phyloP scores from a whole-genome alignment of 805 yeast genomes.

The Ogataea trehalophila region DNA sequence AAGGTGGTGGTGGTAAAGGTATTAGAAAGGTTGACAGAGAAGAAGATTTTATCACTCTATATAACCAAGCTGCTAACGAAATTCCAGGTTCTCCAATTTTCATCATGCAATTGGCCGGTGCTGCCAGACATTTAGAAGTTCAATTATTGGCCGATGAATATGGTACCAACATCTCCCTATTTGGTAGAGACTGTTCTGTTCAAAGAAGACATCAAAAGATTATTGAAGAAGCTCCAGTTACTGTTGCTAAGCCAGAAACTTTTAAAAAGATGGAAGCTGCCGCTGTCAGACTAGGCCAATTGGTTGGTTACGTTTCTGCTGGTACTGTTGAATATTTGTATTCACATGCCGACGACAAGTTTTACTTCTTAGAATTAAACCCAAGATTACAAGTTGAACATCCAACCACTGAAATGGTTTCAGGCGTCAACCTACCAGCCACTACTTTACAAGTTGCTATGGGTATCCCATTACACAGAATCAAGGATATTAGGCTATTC shows the following conservation, averaged over 20 bases:
- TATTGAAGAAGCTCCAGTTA: conserved; percentile 99
- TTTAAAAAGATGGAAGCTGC: conserved; percentile 93
- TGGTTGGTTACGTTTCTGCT: conserved; percentile 98
- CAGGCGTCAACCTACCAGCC: conserved; percentile 97
- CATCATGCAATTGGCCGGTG: conserved; percentile 95
- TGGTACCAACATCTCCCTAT: conserved; percentile 93
- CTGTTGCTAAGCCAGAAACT: conserved; percentile 82
- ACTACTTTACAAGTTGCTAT: conserved; percentile 98
- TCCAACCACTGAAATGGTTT: conserved; percentile 99
- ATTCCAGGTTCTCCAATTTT: conserved; percentile 99
- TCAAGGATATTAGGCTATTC: conserved; percentile 84
- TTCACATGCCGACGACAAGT: conserved; percentile 89
- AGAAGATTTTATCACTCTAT: conserved; percentile 68
- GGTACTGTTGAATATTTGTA: conserved; percentile 98
- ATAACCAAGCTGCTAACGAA: conserved; percentile 93
- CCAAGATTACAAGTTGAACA: conserved; percentile 99
- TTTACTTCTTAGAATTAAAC: conserved; percentile 92
- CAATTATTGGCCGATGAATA: conserved; percentile 97
- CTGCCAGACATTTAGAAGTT: conserved; percentile 97
- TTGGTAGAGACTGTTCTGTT: conserved; percentile 99
- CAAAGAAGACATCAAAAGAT: conserved; percentile 99
- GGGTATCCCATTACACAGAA: conserved; percentile 98
- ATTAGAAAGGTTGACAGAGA: conserved; percentile 91
- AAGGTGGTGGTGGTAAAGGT: conserved; percentile 99
- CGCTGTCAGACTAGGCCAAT: conserved; percentile 92